These are phyloP conservation scores for Didymella keratinophila DNA, from an alignment of 2,329 filamentous ascomycete genomes.

Conservation along the genomic window DNA sequence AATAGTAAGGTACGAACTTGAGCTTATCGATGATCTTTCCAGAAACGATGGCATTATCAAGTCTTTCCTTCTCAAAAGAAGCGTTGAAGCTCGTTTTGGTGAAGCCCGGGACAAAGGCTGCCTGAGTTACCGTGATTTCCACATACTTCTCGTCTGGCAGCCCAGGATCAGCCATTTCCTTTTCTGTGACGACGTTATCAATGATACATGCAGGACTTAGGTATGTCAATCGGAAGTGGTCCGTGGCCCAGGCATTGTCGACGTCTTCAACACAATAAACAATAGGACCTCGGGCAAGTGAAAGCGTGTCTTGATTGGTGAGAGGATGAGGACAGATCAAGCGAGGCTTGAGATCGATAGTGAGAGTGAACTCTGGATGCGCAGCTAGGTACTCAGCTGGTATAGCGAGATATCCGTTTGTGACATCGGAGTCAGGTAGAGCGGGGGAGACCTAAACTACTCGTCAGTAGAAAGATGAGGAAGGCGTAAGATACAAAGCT, in stretches of 20 bases:
- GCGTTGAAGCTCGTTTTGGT: not conserved
- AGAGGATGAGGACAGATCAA: slow-evolving; percentile 9
- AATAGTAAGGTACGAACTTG: slow-evolving; percentile 7
- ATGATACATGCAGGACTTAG: not conserved
- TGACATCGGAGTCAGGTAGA: not conserved
- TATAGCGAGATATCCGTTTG: slow-evolving; percentile 2
- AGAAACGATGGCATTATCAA: not conserved
- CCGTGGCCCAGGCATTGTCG: slow-evolving; percentile 64
- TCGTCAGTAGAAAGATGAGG: not conserved
- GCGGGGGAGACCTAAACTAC: not conserved
- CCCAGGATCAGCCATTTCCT: not conserved
- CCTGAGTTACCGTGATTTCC: not conserved
- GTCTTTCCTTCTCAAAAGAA: not conserved
- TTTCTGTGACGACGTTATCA: not conserved
- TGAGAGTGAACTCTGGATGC: not conserved
- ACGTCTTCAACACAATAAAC: slow-evolving; percentile 68
- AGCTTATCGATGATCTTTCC: not conserved
- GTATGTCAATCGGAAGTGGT: slow-evolving; percentile 53
- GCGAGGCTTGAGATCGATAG: slow-evolving; percentile 6
- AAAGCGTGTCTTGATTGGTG: slow-evolving; percentile 4
- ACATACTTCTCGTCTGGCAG: not conserved
- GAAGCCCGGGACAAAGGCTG: not conserved
- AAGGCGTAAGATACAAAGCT: not conserved
- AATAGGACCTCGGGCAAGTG: slow-evolving; percentile 63
- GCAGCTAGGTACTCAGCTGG: not conserved